phyloP scores from a whole-genome alignment of 441 rosid genomes.

The Theobroma grandiflorum region DNA sequence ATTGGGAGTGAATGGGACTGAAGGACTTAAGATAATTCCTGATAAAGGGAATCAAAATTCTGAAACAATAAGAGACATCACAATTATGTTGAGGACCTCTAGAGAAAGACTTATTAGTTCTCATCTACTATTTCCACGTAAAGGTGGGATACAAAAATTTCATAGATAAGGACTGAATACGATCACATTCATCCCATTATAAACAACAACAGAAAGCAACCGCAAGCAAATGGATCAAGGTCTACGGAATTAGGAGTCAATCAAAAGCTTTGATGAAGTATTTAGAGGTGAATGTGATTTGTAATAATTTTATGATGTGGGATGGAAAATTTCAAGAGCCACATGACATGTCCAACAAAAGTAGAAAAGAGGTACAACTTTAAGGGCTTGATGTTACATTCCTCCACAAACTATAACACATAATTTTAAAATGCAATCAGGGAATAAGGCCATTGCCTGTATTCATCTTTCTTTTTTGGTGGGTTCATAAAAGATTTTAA shows the following conservation, averaged over 20 bases:
- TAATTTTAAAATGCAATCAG: neutral
- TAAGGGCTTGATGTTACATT: constrained; percentile 32
- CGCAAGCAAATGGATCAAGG: neutral
- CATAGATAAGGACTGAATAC: neutral
- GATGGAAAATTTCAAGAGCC: constrained; percentile 28
- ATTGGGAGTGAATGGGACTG: neutral
- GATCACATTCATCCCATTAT: neutral
- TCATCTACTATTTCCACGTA: too few species aligned
- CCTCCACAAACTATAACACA: constrained; percentile 28
- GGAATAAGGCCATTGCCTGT: neutral
- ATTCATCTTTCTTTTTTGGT: neutral
- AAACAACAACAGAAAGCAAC: neutral
- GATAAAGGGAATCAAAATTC: neutral
- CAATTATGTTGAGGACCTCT: neutral
- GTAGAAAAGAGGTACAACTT: constrained; percentile 29
- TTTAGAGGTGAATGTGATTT: neutral
- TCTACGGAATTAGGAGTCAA: neutral
- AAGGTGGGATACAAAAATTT: neutral
- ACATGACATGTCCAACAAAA: constrained; percentile 41
- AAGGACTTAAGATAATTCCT: neutral
- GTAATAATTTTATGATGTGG: neutral
- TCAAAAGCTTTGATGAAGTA: neutral
- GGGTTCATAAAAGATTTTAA: neutral
- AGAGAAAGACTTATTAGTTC: too few species aligned
- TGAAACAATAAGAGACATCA: neutral